Evolutionary conservation across 768 basidiomycete species (phyloP).

Genomic region (Lactarius vividus): DNA sequence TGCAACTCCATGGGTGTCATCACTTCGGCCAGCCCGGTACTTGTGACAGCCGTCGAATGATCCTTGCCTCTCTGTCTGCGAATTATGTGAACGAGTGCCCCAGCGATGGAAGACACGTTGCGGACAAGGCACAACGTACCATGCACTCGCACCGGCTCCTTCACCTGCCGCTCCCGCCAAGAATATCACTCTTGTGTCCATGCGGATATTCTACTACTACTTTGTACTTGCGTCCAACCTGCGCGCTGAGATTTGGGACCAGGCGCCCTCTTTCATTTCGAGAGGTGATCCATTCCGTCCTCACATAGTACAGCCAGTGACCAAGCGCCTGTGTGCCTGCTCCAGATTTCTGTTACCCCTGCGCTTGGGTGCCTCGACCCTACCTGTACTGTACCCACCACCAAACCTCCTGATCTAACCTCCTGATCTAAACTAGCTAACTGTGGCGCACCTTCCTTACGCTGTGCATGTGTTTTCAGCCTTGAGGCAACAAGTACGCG

Average conservation of each 20-base stretch:
- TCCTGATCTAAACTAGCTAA: slow-evolving; percentile 9
- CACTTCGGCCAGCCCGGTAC: not conserved
- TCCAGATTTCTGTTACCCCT: slow-evolving; percentile 4
- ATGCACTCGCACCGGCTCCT: not conserved
- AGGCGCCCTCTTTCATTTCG: not conserved
- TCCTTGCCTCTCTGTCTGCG: no score
- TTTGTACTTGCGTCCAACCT: not conserved
- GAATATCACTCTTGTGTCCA: not conserved
- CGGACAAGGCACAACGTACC: not conserved
- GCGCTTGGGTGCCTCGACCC: not conserved
- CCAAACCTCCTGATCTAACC: slow-evolving; percentile 3
- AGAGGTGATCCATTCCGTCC: slow-evolving; percentile 2
- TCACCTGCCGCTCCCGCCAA: not conserved
- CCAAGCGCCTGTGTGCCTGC: not conserved
- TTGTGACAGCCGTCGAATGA: not conserved
- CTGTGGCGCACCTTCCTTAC: not conserved
- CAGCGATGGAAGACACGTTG: not conserved
- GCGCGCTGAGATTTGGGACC: not conserved
- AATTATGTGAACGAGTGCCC: not conserved
- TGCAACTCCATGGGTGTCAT: not conserved
- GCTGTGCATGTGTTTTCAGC: not conserved
- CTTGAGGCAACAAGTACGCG: slow-evolving; percentile 1
- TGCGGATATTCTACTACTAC: not conserved
- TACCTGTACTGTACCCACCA: not conserved
- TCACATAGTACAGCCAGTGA: not conserved